phyloP scores from a whole-genome alignment of 1,284 basidiomycete species.

The Boletellus sp. region DNA sequence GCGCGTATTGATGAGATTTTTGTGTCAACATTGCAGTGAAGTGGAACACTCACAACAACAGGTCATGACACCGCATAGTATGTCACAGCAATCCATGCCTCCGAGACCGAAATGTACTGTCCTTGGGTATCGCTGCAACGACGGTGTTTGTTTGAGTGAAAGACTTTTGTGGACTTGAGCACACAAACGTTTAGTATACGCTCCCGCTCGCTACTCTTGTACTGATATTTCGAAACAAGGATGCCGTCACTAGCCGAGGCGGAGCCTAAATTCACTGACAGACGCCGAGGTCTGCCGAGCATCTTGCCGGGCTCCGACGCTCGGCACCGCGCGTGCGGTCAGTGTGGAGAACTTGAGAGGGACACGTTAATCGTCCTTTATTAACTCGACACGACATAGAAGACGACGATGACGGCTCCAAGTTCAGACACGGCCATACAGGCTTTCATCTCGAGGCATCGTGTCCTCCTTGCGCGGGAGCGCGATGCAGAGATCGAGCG shows the following conservation, averaged over 20 bases:
- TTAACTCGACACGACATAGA: not conserved
- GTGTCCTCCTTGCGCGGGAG: conserved; percentile 66
- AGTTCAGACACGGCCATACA: conserved; percentile 42
- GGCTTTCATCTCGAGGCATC: conserved; percentile 72
- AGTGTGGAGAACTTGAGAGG: too few relatives aligned
- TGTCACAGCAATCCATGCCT: conserved; percentile 26
- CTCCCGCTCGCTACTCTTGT: too few relatives aligned
- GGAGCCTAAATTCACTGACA: too few relatives aligned
- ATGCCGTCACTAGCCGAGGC: too few relatives aligned
- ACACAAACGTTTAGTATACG: too few relatives aligned
- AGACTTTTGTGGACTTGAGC: not conserved
- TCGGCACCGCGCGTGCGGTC: too few relatives aligned
- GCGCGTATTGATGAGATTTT: conserved; percentile 5
- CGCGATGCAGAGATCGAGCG: conserved; percentile 82
- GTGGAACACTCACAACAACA: conserved; percentile 23
- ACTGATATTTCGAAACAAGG: too few relatives aligned
- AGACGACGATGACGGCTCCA: conserved; percentile 4
- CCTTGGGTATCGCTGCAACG: not conserved
- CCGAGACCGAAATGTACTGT: not conserved
- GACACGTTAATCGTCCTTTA: too few relatives aligned
- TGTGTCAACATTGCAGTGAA: not conserved
- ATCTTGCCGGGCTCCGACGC: too few relatives aligned
- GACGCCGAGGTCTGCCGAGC: too few relatives aligned
- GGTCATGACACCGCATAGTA: conserved; percentile 18
- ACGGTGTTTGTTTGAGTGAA: not conserved